These are phyloP conservation scores for Ogataea methanolica DNA, from an alignment of 805 yeast genomes.

Conservation along the genomic window DNA sequence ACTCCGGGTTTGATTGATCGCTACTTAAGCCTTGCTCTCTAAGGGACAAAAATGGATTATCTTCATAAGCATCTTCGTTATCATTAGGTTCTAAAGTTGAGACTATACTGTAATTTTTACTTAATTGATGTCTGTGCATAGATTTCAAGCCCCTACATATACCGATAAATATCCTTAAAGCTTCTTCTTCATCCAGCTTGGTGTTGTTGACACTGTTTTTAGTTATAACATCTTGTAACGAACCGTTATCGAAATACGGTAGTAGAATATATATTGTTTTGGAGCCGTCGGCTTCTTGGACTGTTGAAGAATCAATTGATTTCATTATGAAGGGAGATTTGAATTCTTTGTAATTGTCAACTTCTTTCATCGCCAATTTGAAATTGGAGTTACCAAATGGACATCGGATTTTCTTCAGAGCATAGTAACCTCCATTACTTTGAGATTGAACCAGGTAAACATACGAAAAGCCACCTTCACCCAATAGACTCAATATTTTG, in stretches of 20 bases:
- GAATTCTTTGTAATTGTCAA: constrained; percentile 70
- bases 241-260: constrained; percentile 71
- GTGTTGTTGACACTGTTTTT: constrained; percentile 51
- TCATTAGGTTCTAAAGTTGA: constrained; percentile 16
- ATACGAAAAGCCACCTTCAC: constrained; percentile 88
- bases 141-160: constrained; percentile 69
- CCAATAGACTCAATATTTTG: constrained; percentile 64
- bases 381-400: constrained; percentile 81
- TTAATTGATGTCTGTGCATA: constrained; percentile 62
- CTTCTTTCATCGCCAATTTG: constrained; percentile 69
- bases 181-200: constrained; percentile 56
- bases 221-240: constrained; percentile 78
- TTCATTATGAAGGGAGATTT: constrained; percentile 61
- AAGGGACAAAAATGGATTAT: constrained; percentile 19
- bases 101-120: constrained; percentile 14
- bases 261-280: constrained; percentile 72
- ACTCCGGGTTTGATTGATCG: constrained; percentile 2
- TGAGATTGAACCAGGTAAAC: constrained; percentile 67
- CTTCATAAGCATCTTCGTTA: constrained; percentile 12
- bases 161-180: constrained; percentile 59
- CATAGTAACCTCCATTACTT: constrained; percentile 49
- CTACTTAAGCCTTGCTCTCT: not conserved
- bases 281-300: constrained; percentile 74
- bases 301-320: constrained; percentile 65
- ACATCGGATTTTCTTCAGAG: constrained; percentile 82